Base-by-base conservation (phyloP, 2,329 filamentous ascomycete species). In the Karstenula rhodostoma region DNA sequence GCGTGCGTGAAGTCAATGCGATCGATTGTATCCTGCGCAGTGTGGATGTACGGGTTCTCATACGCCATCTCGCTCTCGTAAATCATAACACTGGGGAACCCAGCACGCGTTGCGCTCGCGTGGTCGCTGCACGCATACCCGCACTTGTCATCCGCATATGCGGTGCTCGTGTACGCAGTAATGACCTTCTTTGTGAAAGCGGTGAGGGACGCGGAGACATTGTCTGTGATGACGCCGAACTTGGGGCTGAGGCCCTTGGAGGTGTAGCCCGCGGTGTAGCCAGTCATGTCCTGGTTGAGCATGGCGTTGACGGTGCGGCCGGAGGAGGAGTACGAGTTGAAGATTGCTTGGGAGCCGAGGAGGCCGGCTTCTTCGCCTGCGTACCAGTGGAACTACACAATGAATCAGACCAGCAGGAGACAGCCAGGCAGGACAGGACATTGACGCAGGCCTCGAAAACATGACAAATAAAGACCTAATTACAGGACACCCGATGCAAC, bases 311-410 rank as follows among this genome's bases (percentile, higher is more conserved):
- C 40, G n/a, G 47, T 56, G 27, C 50, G 37, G 8, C 85, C 84
- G 19, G 85, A 77, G 74, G 88, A 86, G 77, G 90, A 88, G 73
- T 97, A 97, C 10, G 85, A 80, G 49, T 85, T 84, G 82, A 96
- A 97, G 76, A 97, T 90, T 59, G 90, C 93, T 77, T 96, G 92
- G 72, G 90, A 93, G 60, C 92, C 92, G 7, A 95, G 85, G 50
- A 96, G 83, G 42, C 93, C 92, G 58, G 89, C 92, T 78, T 96
- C 92, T 77, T 96, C 93, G 17, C 91, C 92, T 49, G 89, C 91
- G 81, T 95, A 96, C 92, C 92, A 96, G 79, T 96, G 93, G 78
- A 97, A 97, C 80, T n/a, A n/a, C n/a, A n/a, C n/a, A n/a, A n/a
- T n/a, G n/a, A n/a, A n/a, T n/a, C n/a, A n/a, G n/a, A n/a, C n/a